A percentile compares a stretch with the other conserved stretches of the same genome.
phyloP scores from a whole-genome alignment of 179 eudicot genomes.

The Beta macrorhiza region DNA sequence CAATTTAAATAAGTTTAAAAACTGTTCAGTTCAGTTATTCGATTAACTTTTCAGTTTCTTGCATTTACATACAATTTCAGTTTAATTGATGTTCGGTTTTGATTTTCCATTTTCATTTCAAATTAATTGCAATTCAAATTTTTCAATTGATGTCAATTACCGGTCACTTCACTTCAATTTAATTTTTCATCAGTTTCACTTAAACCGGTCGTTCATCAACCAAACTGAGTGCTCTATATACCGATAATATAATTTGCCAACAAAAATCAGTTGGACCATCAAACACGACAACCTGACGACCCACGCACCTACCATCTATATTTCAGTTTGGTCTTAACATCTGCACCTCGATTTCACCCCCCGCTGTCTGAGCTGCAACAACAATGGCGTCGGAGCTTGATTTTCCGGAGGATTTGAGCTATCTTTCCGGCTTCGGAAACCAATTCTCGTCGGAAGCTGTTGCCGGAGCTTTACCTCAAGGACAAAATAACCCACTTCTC shows the following conservation, averaged over 20 bases:
- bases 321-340: not conserved
- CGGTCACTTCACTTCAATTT: too few relatives aligned
- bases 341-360: not conserved
- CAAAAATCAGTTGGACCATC: not conserved
- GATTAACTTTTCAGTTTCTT: too few relatives aligned
- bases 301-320: not conserved
- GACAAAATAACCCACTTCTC: constrained; percentile 79
- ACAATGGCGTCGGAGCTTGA: constrained; percentile 2
- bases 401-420: constrained; percentile 43
- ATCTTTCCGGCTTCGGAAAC: constrained; percentile 82
- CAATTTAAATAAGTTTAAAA: too few relatives aligned
- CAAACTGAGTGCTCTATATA: too few relatives aligned
- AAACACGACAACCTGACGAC: not conserved
- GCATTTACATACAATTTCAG: too few relatives aligned
- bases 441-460: constrained; percentile 84
- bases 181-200: too few relatives aligned
- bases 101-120: too few relatives aligned
- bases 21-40: too few relatives aligned
- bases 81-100: too few relatives aligned
- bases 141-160: too few relatives aligned
- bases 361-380: not conserved
- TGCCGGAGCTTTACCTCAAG: constrained; percentile 73
- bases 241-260: not conserved
- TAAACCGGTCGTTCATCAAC: too few relatives aligned
- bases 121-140: too few relatives aligned